Base-by-base conservation (phyloP, 1,284 basidiomycete genomes). In the Tranzscheliella williamsii region DNA sequence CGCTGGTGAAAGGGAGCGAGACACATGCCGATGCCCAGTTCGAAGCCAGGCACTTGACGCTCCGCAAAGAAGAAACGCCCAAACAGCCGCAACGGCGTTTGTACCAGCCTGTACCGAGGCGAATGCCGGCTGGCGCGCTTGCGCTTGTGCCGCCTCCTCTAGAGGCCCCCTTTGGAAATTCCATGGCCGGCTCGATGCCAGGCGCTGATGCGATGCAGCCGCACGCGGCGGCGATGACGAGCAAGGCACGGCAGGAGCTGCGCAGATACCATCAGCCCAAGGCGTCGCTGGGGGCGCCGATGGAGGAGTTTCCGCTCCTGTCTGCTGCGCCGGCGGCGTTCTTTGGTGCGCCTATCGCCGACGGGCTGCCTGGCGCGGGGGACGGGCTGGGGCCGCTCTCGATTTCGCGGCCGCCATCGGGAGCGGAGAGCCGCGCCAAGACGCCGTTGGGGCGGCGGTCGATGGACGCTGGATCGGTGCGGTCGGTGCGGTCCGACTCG, bases 391-490 rank as follows among this genome's bases (percentile, higher is more conserved):
- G 20, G 16, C 17, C 20, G 1, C n/a, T 36, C 1, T 7, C 24
- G 11, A 43, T 44, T 21, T 30, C 41, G 8, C 45, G 57, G 5
- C 57, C 50, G 0, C 35, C 50, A 0, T 54, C 46, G 2, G 17
- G 29, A 8, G 36, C 56, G 4, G 30, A 31, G 32, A 21, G 12
- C 11, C 38, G 40, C 32, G 4, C 33, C 22, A 15, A 23, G 22
- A 2, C n/a, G 21, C 35, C 35, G 5, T 13, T 53, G 9, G 35
- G 44, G 5, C 45, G 56, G n/a, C 47, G 37, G n/a, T 44, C 40
- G 15, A 44, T 60, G 44, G 56, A 60, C 42, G 45, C 56, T 21
- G 39, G 43, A 41, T 48, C 32, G 16, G 22, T 53, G 1, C 37
- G 45, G 13, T 44, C 45, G n/a, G 11, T 44, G 38, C 45, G 47